phyloP scores from a whole-genome alignment of 305 asterid species.

The Ruellia speciosa region DNA sequence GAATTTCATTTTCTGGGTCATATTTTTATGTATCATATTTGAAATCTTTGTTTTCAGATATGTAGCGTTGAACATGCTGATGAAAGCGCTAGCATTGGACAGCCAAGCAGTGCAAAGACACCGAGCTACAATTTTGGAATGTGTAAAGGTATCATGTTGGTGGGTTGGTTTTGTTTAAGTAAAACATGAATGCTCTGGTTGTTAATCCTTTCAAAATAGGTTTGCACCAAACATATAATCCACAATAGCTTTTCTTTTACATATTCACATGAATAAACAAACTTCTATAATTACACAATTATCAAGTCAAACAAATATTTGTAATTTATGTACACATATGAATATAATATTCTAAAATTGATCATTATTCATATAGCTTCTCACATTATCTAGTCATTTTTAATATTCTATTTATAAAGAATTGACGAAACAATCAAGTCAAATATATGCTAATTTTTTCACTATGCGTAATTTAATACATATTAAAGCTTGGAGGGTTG shows the following conservation, averaged over 20 bases:
- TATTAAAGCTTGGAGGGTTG: too few species aligned
- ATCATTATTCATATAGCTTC: too few species aligned
- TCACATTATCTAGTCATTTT: too few species aligned
- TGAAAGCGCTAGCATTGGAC: constrained; percentile 87
- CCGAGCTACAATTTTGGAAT: constrained; percentile 84
- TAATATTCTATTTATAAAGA: too few species aligned
- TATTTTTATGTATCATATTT: constrained; percentile 24
- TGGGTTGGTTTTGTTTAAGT: constrained; percentile 4
- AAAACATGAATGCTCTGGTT: constrained; percentile 1
- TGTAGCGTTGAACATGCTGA: constrained; percentile 94
- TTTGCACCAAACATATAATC: not conserved
- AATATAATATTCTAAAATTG: too few species aligned
- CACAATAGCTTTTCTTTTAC: not conserved
- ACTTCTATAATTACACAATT: not conserved
- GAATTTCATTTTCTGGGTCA: constrained; percentile 20
- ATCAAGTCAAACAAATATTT: not conserved
- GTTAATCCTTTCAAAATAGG: not conserved
- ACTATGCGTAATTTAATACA: too few species aligned
- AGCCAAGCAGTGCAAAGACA: constrained; percentile 99
- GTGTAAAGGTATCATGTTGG: constrained; percentile 70
- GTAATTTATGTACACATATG: too few species aligned
- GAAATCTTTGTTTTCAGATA: constrained; percentile 50
- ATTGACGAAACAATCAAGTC: too few species aligned
- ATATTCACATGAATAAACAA: not conserved
- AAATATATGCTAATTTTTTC: too few species aligned